Evolutionary conservation across 139 green algal species (phyloP).

Genomic region (Pleodorina starrii): DNA sequence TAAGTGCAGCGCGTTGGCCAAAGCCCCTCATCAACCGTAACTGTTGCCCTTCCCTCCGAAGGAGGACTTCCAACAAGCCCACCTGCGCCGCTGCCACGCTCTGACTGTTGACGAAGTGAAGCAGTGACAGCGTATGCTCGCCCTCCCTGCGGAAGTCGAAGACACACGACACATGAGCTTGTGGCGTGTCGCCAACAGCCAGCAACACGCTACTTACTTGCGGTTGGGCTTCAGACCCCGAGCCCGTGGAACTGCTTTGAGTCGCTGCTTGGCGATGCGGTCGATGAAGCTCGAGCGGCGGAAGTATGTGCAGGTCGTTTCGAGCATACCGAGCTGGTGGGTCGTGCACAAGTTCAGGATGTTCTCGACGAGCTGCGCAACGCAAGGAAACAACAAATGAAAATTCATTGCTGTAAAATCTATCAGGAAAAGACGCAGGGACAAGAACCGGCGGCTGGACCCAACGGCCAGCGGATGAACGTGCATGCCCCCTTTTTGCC

Average conservation of each 20-base stretch:
- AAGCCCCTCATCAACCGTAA: too few relatives aligned
- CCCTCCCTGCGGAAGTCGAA: constrained; percentile 62
- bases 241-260: constrained; percentile 74
- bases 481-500: too few relatives aligned
- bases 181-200: neutral
- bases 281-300: constrained; percentile 71
- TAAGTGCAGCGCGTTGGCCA: neutral
- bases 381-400: neutral
- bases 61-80: neutral
- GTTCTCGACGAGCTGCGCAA: constrained; percentile 71
- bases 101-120: constrained; percentile 82
- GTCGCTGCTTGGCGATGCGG: constrained; percentile 68
- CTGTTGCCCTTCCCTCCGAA: too few relatives aligned
- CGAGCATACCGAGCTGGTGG: constrained; percentile 75
- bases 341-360: constrained; percentile 73
- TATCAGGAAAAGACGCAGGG: neutral
- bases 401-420: neutral
- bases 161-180: neutral
- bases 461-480: constrained; percentile 3
- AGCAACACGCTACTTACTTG: constrained; percentile 55
- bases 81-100: constrained; percentile 75
- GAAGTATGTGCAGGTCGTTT: constrained; percentile 80
- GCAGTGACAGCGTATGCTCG: constrained; percentile 74
- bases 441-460: constrained; percentile 8
- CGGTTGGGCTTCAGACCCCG: constrained; percentile 76